phyloP scores from a whole-genome alignment of 2,329 filamentous ascomycete genomes.

The Hymenoscyphus infarciens region DNA sequence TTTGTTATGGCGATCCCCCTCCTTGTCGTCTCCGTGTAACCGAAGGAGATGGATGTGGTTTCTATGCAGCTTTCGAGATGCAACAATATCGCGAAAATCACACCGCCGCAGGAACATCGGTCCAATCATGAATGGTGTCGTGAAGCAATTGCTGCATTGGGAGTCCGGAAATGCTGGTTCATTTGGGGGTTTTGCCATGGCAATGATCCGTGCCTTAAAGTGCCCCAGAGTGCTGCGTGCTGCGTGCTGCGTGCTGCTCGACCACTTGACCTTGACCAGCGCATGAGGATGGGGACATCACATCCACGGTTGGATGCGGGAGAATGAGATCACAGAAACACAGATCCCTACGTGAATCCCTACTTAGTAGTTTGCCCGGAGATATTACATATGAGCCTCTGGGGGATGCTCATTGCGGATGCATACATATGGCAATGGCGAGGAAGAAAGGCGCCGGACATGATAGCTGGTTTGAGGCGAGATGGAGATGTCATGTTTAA shows the following conservation, averaged over 20 bases:
- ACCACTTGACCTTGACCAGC: conserved; percentile 1
- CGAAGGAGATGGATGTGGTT: neutral
- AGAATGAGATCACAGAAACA: conserved; percentile 7
- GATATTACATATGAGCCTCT: too few species aligned
- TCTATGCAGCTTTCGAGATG: conserved; percentile 3
- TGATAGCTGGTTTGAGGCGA: neutral
- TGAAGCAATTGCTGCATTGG: conserved; percentile 6
- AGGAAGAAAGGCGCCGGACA: neutral
- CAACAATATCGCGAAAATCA: conserved; percentile 3
- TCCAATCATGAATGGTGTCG: neutral
- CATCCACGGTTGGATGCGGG: neutral
- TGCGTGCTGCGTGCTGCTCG: too few species aligned
- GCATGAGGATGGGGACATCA: neutral
- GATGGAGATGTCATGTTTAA: neutral
- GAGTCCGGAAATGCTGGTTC: neutral
- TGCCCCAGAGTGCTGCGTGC: conserved; percentile 6
- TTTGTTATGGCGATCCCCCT: conserved; percentile 15
- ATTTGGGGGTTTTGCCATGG: conserved; percentile 10
- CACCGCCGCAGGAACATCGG: neutral
- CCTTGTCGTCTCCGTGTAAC: conserved; percentile 7
- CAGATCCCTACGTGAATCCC: neutral
- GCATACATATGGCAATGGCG: too few species aligned
- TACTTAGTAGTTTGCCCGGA: neutral
- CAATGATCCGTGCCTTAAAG: conserved; percentile 1
- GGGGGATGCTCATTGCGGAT: too few species aligned